Base-by-base conservation (phyloP, 768 basidiomycete genomes). In the Filobasidium wieringae region DNA sequence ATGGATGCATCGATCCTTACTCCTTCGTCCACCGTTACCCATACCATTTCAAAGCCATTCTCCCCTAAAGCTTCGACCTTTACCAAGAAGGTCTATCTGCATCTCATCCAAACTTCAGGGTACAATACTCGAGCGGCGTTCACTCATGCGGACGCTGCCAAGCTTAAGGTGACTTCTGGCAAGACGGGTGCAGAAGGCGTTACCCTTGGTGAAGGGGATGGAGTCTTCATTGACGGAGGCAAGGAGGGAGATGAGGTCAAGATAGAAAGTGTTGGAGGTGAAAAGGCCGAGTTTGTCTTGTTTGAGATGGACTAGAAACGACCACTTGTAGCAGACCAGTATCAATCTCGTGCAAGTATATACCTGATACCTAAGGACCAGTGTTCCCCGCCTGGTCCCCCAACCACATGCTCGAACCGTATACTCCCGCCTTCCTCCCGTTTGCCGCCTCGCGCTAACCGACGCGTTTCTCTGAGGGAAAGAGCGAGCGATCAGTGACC, bases 181-280 rank as follows among this genome's bases (percentile, higher is more conserved):
- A 26, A 19, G 43, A 27, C 7, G 22, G 19, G 9, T 24, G 41
- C 7, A 14, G 55, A 45, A 26, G 55, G 47, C 27, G n/a, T 57
- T 1, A 81, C 79, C 36, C 72, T 93, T 53, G 80, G 80, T 31
- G 92, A 96, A 65, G 92, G 92, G 0, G 92, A 96, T 67, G 90
- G 88, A 0, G 83, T 84, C 12, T 96, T 90, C 72, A 71, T 93
- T 43, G 78, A 80, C 0, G 80, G 68, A 27, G 72, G 67, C 0
- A 62, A 76, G 1, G 72, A 76, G 0, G 78, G 75, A 0, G 56
- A 57, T 39, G 77, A 80, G 22, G 49, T 78, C 72, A 55, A 45
- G 53, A 26, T 79, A 17, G 68, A 73, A 59, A 92, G 88, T 63
- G 76, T 79, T 4, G 87, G 88, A 0, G 80, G 81, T 53, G 74